Evolutionary conservation across 441 rosid species (phyloP).

Genomic region (Raphanus hybrid): DNA sequence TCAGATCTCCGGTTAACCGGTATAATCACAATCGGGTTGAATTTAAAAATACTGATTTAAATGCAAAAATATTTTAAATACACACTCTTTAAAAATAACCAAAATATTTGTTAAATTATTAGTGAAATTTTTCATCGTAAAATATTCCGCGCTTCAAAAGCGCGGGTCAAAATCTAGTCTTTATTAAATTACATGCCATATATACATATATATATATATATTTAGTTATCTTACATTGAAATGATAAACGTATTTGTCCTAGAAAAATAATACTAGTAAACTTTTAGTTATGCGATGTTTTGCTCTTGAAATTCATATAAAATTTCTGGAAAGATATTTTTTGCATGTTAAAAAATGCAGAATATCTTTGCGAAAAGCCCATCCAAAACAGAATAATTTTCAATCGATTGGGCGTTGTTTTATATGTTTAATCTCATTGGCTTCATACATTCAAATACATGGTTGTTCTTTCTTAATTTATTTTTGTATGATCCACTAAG

Average conservation of each 20-base stretch:
- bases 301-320: background rate
- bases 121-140: too few relatives aligned
- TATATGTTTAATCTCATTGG: background rate
- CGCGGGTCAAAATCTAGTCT: too few relatives aligned
- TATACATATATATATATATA: background rate
- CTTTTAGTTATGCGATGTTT: background rate
- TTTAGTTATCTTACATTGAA: background rate
- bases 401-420: background rate
- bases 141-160: too few relatives aligned
- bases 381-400: background rate
- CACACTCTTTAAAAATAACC: too few relatives aligned
- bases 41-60: too few relatives aligned
- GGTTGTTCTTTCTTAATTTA: conserved; percentile 1
- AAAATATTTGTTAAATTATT: too few relatives aligned
- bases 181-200: background rate
- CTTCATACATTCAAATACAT: background rate
- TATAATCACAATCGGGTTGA: too few relatives aligned
- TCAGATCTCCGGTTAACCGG: too few relatives aligned
- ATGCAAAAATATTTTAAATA: too few relatives aligned
- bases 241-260: background rate
- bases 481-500: conserved; percentile 3
- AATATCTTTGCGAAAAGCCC: background rate
- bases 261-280: background rate
- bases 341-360: background rate
- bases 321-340: too few relatives aligned